A percentile compares a stretch with the other conserved stretches of the same genome.
These are phyloP conservation scores for Linum lewisii DNA, from an alignment of 345 rosid genomes.

Conservation along the genomic window DNA sequence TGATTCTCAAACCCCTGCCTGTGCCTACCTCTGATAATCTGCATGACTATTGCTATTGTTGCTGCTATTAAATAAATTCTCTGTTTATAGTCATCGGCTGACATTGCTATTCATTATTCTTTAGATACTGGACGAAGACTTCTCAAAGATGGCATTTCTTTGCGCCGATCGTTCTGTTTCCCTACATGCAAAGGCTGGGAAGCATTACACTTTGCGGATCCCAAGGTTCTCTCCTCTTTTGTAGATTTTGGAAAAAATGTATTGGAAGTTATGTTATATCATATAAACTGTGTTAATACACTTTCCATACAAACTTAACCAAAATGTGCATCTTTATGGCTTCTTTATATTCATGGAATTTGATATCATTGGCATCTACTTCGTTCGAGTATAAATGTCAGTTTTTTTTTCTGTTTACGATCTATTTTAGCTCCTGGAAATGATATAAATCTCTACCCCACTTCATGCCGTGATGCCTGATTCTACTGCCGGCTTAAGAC, in stretches of 20 bases:
- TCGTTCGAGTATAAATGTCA: no score
- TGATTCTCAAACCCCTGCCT: no score
- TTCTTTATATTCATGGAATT: no score
- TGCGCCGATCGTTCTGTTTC: constrained; percentile 82
- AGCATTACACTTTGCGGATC: constrained; percentile 66
- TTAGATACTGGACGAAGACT: constrained; percentile 73
- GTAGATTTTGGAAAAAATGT: neutral
- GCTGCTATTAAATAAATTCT: neutral
- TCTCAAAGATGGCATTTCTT: constrained; percentile 86
- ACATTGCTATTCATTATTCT: neutral
- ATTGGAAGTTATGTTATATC: neutral
- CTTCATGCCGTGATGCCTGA: no score
- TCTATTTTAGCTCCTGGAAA: no score
- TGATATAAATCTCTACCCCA: no score
- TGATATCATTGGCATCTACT: no score
- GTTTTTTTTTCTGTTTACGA: no score
- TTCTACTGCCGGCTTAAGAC: no score
- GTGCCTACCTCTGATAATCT: neutral
- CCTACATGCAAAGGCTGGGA: constrained; percentile 90
- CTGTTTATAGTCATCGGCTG: neutral
- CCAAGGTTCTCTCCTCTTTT: constrained; percentile 48
- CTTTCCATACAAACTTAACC: no score
- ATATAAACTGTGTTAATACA: no score
- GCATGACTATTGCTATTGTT: neutral
- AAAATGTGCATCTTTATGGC: no score